Percentiles rank a stretch among this genome's conserved stretches.
Evolutionary conservation across 192 early-diverging fungal species (phyloP).

Genomic region (Mycoemilia scoparia): DNA sequence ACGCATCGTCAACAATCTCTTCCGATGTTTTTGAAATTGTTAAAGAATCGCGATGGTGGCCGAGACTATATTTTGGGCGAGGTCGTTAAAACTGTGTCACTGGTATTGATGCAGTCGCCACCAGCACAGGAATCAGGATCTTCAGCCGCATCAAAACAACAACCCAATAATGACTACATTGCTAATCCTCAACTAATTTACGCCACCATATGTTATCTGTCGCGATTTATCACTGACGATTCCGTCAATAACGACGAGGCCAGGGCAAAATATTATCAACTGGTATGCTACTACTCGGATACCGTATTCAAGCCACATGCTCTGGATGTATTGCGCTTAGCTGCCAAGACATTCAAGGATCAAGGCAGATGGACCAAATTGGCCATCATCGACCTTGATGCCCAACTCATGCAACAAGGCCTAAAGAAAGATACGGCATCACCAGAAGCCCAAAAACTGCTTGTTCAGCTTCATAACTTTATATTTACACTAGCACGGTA

Average conservation of each 20-base stretch:
- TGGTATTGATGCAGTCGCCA: no score
- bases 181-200: no score
- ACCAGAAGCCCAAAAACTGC: constrained; percentile 1
- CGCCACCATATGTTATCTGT: constrained; percentile 20
- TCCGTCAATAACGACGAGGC: constrained; percentile 32
- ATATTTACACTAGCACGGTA: constrained; percentile 75
- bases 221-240: constrained; percentile 7
- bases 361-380: constrained; percentile 56
- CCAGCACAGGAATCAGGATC: no score
- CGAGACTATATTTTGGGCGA: no score
- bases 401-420: constrained; percentile 6
- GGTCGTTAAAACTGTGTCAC: no score
- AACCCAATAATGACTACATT: no score
- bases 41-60: no score
- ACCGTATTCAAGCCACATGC: constrained; percentile 37
- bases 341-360: constrained; percentile 33
- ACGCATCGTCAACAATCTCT: no score
- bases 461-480: constrained; percentile 42
- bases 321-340: constrained; percentile 65
- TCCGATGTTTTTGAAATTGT: no score
- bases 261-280: constrained; percentile 67
- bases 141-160: no score
- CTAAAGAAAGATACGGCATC: background rate
- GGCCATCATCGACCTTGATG: constrained; percentile 65
- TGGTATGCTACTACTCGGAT: constrained; percentile 63